phyloP scores from a whole-genome alignment of 768 basidiomycete genomes.

The Tephrocybe sp. region DNA sequence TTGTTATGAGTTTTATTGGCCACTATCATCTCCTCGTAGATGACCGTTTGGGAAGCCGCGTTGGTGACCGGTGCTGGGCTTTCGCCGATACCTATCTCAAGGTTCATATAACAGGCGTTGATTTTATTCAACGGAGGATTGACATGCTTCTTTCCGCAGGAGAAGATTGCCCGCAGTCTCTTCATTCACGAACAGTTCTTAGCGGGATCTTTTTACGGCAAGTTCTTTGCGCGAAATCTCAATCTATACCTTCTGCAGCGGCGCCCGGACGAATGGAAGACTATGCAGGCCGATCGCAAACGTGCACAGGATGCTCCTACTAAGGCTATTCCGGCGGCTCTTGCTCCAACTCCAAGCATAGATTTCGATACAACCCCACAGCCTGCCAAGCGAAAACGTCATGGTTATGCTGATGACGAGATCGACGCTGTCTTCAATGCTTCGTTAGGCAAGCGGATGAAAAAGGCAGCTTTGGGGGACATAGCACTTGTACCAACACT shows the following conservation, averaged over 20 bases:
- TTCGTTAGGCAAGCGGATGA: constrained; percentile 56
- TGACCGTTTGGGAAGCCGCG: constrained; percentile 87
- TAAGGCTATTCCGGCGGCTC: neutral
- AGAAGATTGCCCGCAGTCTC: constrained; percentile 87
- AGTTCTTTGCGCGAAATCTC: constrained; percentile 80
- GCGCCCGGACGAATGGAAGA: constrained; percentile 83
- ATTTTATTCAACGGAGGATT: neutral
- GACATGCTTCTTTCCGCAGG: constrained; percentile 43
- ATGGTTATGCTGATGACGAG: constrained; percentile 52
- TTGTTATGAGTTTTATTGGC: constrained; percentile 76
- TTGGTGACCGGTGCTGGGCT: constrained; percentile 90
- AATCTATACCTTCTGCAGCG: constrained; percentile 78
- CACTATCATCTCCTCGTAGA: constrained; percentile 81
- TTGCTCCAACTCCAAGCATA: constrained; percentile 3
- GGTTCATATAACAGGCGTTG: constrained; percentile 40
- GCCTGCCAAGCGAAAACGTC: constrained; percentile 41
- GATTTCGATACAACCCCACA: neutral
- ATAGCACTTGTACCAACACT: constrained; percentile 1
- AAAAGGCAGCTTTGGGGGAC: constrained; percentile 47
- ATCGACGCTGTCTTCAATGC: constrained; percentile 74
- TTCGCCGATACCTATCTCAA: constrained; percentile 92
- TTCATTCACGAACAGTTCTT: constrained; percentile 70
- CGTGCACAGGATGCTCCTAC: constrained; percentile 18
- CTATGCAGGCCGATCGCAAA: constrained; percentile 55
- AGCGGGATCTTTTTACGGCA: constrained; percentile 79